phyloP scores from a whole-genome alignment of 495 filamentous ascomycete species.

The Annulohypoxylon nitens region DNA sequence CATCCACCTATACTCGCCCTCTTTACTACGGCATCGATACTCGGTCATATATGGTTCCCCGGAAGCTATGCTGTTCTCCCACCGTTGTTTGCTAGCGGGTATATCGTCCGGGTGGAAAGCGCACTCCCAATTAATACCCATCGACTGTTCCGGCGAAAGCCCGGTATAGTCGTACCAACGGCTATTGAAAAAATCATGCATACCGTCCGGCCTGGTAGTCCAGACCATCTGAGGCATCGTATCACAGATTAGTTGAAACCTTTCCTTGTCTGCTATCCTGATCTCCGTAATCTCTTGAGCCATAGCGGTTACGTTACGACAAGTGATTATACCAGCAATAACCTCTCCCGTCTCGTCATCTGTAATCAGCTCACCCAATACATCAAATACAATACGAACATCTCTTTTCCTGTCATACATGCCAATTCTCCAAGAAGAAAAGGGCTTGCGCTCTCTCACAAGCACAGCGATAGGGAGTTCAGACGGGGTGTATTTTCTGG shows the following conservation, averaged over 20 bases:
- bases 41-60: slow-evolving; percentile 75
- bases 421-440: slow-evolving; percentile 69
- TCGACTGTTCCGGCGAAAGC: slow-evolving; percentile 64
- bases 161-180: slow-evolving; percentile 81
- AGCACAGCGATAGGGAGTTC: slow-evolving; percentile 74
- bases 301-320: slow-evolving; percentile 73
- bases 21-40: slow-evolving; percentile 72
- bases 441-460: slow-evolving; percentile 65
- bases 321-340: slow-evolving; percentile 72
- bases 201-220: slow-evolving; percentile 71
- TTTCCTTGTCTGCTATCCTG: slow-evolving; percentile 71
- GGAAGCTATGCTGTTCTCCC: slow-evolving; percentile 70
- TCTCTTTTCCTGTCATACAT: slow-evolving; percentile 64
- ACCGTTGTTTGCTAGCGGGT: slow-evolving; percentile 60
- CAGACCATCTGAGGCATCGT: slow-evolving; percentile 77
- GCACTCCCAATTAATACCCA: slow-evolving; percentile 57
- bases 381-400: slow-evolving; percentile 65
- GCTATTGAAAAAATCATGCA: slow-evolving; percentile 74
- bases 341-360: slow-evolving; percentile 74
- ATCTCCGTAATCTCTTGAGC: slow-evolving; percentile 71
- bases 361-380: slow-evolving; percentile 69
- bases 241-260: slow-evolving; percentile 77
- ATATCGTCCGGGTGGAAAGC: slow-evolving; percentile 71
- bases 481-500: slow-evolving; percentile 61
- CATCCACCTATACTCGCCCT: slow-evolving; percentile 80